phyloP scores from a whole-genome alignment of 768 basidiomycete species.

The Agaricus subrufescens region DNA sequence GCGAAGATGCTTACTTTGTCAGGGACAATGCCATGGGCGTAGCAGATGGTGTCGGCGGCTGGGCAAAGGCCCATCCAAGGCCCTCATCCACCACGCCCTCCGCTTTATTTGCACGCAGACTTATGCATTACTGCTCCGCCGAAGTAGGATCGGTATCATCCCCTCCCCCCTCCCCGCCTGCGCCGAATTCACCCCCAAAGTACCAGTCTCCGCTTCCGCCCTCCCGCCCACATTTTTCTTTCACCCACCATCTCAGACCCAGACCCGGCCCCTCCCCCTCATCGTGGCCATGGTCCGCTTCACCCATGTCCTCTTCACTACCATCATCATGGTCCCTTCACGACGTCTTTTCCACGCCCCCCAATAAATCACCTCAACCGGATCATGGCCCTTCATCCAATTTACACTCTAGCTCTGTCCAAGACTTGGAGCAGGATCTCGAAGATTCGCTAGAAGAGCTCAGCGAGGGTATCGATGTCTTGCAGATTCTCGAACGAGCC shows the following conservation, averaged over 20 bases:
- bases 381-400: constrained; percentile 12
- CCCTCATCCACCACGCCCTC: constrained; percentile 27
- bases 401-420: background rate
- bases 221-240: constrained; percentile 18
- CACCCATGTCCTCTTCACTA: constrained; percentile 5
- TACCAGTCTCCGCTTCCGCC: constrained; percentile 2
- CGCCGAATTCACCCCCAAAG: constrained; percentile 10
- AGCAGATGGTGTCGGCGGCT: constrained; percentile 94
- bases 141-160: constrained; percentile 36
- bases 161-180: constrained; percentile 12
- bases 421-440: constrained; percentile 21
- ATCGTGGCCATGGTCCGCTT: constrained; percentile 13
- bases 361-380: background rate
- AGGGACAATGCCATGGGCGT: constrained; percentile 86
- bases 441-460: constrained; percentile 52
- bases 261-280: constrained; percentile 2
- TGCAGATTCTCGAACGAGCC: constrained; percentile 64
- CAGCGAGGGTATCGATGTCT: constrained; percentile 64
- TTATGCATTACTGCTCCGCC: constrained; percentile 83
- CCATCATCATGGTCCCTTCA: constrained; percentile 3
- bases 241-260: constrained; percentile 22
- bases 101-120: constrained; percentile 66
- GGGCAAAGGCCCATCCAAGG: constrained; percentile 43
- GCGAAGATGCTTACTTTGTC: constrained; percentile 90
- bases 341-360: constrained; percentile 9